phyloP scores from a whole-genome alignment of 495 filamentous ascomycete genomes.

The Evernia prunastri region DNA sequence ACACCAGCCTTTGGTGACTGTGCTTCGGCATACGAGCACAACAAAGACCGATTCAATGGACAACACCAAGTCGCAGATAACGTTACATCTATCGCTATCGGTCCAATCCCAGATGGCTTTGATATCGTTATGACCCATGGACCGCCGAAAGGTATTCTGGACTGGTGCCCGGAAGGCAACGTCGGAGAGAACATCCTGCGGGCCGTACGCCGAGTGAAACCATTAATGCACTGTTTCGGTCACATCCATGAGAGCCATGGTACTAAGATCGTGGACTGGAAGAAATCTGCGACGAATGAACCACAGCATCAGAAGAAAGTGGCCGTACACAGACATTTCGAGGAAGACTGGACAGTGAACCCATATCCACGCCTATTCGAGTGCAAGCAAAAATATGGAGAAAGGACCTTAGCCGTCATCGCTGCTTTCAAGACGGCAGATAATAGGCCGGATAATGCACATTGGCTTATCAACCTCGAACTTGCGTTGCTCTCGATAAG shows the following conservation, averaged over 20 bases:
- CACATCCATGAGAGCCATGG: conserved; percentile 49
- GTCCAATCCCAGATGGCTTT: conserved; percentile 45
- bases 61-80: conserved; percentile 20
- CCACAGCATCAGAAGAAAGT: not conserved
- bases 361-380: not conserved
- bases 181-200: conserved; percentile 45
- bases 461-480: conserved; percentile 20
- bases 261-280: conserved; percentile 18
- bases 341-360: not conserved
- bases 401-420: conserved; percentile 27
- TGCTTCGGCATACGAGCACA: conserved; percentile 56
- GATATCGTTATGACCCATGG: conserved; percentile 72
- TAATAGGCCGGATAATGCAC: conserved; percentile 15
- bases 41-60: conserved; percentile 48
- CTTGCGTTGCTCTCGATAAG: too few relatives aligned
- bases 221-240: conserved; percentile 53
- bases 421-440: conserved; percentile 25
- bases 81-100: conserved; percentile 33
- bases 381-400: not conserved
- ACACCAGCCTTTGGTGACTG: conserved; percentile 53
- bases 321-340: conserved; percentile 3
- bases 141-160: conserved; percentile 56
- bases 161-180: conserved; percentile 32
- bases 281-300: not conserved
- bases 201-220: conserved; percentile 40